Conservation (phyloP, 2,329 filamentous ascomycete genomes). For the Diplocarpon mali region DNA sequence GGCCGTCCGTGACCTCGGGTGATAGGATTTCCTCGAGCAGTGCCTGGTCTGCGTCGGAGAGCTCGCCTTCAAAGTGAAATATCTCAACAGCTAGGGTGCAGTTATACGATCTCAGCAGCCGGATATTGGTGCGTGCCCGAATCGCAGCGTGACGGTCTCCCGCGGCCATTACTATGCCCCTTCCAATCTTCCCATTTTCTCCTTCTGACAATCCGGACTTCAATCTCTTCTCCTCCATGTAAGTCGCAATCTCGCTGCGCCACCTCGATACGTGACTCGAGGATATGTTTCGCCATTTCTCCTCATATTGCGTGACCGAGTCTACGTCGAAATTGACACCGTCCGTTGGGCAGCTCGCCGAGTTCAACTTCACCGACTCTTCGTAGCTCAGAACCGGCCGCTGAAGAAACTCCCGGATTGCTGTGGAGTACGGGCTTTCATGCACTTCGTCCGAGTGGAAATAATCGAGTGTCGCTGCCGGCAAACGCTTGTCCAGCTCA, state of each 20-base stretch:
- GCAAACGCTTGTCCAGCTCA: no score
- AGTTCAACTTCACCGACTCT: constrained; percentile 9
- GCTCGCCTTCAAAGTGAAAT: constrained; percentile 14
- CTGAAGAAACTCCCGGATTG: background rate
- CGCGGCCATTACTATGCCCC: constrained; percentile 18
- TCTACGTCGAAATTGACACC: constrained; percentile 13
- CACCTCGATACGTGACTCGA: constrained; percentile 11
- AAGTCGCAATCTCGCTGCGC: constrained; percentile 9
- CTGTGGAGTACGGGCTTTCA: background rate
- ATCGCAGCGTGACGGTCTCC: constrained; percentile 9
- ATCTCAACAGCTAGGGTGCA: constrained; percentile 17
- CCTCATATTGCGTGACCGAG: constrained; percentile 6
- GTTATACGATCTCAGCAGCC: constrained; percentile 14
- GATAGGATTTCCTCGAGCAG: constrained; percentile 5
- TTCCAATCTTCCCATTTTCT: constrained; percentile 2
- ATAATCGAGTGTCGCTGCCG: no score
- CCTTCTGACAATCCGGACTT: background rate
- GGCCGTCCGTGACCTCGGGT: background rate
- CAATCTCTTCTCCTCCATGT: constrained; percentile 5
- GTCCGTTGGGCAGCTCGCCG: constrained; percentile 10
- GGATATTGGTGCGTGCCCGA: constrained; percentile 14
- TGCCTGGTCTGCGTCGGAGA: constrained; percentile 7
- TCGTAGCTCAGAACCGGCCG: constrained; percentile 10
- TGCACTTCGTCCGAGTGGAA: background rate
- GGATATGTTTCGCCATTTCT: constrained; percentile 10